Percentiles rank a stretch among this genome's conserved stretches.
Conservation (phyloP, 352 stramenopile genomes). For the Pythium rishiriense region DNA sequence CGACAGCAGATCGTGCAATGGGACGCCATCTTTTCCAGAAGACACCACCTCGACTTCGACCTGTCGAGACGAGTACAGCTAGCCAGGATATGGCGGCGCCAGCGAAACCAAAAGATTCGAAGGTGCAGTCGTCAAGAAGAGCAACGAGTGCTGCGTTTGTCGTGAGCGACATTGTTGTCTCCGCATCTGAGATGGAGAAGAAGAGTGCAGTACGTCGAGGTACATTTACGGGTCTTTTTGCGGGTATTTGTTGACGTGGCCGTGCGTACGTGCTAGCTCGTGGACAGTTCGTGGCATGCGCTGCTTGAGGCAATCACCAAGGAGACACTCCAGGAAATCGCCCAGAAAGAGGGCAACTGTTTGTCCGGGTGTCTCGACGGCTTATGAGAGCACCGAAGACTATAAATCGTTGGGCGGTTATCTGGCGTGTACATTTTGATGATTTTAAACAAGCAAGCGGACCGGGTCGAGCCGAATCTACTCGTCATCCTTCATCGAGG, state of each 20-base stretch:
- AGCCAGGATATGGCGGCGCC: neutral
- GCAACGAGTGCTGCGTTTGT: slow-evolving; percentile 25
- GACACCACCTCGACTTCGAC: neutral
- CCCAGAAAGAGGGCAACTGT: slow-evolving; percentile 54
- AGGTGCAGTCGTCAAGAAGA: neutral
- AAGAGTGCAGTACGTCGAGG: slow-evolving; percentile 41
- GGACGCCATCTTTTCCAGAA: slow-evolving; percentile 66
- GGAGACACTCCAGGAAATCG: slow-evolving; percentile 72
- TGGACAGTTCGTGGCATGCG: slow-evolving; percentile 56
- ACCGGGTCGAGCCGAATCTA: neutral
- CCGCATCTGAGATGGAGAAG: slow-evolving; percentile 50
- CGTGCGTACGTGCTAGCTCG: slow-evolving; percentile 29
- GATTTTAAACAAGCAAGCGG: neutral
- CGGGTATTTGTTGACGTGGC: neutral
- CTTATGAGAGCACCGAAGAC: slow-evolving; percentile 12
- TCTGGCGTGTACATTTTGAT: neutral
- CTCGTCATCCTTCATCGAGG: slow-evolving; percentile 26
- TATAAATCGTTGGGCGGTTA: neutral
- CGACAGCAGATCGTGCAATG: slow-evolving; percentile 38
- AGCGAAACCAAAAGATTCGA: neutral
- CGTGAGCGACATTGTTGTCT: slow-evolving; percentile 46
- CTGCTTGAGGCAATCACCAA: slow-evolving; percentile 60
- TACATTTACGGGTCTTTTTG: neutral
- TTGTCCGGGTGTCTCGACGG: slow-evolving; percentile 71
- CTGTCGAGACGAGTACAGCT: neutral